Conservation (phyloP, 371 early-diverging fungal species). For the Syncephalastrum monosporum region DNA sequence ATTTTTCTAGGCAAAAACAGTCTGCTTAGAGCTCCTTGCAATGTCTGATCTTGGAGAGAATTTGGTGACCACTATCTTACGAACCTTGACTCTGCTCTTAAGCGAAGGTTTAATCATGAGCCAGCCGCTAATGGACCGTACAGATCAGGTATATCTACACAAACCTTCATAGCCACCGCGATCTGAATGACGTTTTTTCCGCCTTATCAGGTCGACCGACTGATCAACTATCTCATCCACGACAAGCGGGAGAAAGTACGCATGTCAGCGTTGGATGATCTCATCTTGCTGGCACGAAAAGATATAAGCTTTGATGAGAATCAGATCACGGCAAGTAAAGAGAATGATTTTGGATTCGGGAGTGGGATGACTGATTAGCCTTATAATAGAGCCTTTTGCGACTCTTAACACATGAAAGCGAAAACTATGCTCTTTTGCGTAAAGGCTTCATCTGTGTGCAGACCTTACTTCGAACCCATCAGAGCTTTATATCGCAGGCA, state of each 20-base stretch:
- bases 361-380: background rate
- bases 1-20: slow-evolving; percentile 40
- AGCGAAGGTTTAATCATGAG: slow-evolving; percentile 33
- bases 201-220: slow-evolving; percentile 30
- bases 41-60: slow-evolving; percentile 35
- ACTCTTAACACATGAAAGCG: background rate
- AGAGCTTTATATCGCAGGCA: no score
- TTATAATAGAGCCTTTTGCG: background rate
- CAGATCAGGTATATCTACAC: background rate
- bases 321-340: slow-evolving; percentile 25
- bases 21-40: slow-evolving; percentile 45
- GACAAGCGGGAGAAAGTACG: slow-evolving; percentile 32
- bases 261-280: slow-evolving; percentile 28
- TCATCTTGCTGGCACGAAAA: slow-evolving; percentile 27
- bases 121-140: slow-evolving; percentile 1
- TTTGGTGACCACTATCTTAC: slow-evolving; percentile 39
- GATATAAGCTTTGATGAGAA: slow-evolving; percentile 32
- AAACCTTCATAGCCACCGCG: background rate
- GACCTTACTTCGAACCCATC: background rate
- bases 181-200: background rate
- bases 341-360: background rate
- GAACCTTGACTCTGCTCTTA: slow-evolving; percentile 47
- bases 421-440: background rate
- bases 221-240: slow-evolving; percentile 31
- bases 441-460: slow-evolving; percentile 1